Evolutionary conservation across 148 eudicot genomes (phyloP).

Genomic region (Dysphania ambrosioides): DNA sequence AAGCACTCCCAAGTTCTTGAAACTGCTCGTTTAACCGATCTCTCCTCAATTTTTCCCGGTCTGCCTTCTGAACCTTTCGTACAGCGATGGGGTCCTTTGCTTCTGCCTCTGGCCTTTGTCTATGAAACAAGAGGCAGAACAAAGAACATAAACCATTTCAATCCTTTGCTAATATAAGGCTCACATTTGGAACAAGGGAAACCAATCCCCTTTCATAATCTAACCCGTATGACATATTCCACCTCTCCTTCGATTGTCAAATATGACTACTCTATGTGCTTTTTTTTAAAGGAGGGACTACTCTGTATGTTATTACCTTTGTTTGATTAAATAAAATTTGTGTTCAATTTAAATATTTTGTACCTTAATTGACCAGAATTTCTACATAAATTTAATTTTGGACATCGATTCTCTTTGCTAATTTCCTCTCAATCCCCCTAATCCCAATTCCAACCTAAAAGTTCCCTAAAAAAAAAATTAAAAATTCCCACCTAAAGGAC

Average conservation of each 20-base stretch:
- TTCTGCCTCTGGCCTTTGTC: constrained; percentile 45
- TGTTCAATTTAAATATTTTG: neutral
- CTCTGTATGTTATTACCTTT: neutral
- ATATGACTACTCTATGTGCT: too few species aligned
- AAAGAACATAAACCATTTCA: neutral
- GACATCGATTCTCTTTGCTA: too few species aligned
- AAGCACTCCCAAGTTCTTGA: constrained; percentile 48
- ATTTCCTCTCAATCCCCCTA: too few species aligned
- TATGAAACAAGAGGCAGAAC: neutral
- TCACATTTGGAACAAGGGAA: neutral
- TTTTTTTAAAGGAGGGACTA: too few species aligned
- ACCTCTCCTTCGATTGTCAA: too few species aligned
- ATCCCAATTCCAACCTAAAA: too few species aligned
- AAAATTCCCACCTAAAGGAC: too few species aligned
- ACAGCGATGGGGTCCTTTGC: constrained; percentile 36
- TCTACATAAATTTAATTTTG: too few species aligned
- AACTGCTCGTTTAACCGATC: constrained; percentile 62
- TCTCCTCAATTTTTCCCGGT: constrained; percentile 73
- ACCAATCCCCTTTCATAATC: neutral
- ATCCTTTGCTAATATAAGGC: neutral
- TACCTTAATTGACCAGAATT: too few species aligned
- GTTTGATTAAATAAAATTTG: too few species aligned
- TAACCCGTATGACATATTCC: too few species aligned
- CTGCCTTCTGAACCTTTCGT: constrained; percentile 72
- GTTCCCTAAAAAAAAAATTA: too few species aligned